Conservation (phyloP, 2,329 filamentous ascomycete species). For the Parastagonospora nodorum region DNA sequence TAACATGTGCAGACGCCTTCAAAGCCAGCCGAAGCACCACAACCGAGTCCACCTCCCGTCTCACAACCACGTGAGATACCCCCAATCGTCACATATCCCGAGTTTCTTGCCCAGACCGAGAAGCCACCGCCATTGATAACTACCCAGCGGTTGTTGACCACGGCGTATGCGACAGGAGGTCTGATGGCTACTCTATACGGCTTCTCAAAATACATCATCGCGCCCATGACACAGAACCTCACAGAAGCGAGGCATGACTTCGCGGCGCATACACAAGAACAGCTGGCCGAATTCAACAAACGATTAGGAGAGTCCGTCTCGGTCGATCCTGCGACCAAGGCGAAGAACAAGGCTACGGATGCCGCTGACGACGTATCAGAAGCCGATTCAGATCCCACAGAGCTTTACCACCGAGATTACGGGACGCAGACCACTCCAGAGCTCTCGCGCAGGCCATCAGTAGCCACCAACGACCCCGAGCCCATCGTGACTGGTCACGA, state of each 20-base stretch:
- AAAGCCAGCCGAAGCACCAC: conserved; percentile 13
- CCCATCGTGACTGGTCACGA: conserved; percentile 46
- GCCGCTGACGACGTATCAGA: conserved; percentile 52
- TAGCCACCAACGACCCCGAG: conserved; percentile 29
- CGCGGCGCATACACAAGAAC: conserved; percentile 55
- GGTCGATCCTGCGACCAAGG: conserved; percentile 57
- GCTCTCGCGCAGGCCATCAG: conserved; percentile 48
- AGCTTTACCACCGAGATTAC: conserved; percentile 81
- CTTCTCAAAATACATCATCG: conserved; percentile 69
- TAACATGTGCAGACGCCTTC: conserved; percentile 24
- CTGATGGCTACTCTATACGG: conserved; percentile 68
- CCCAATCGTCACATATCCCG: conserved; percentile 70
- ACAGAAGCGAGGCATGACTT: conserved; percentile 63
- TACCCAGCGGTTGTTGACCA: conserved; percentile 59
- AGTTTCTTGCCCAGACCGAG: conserved; percentile 64
- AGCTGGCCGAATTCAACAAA: conserved; percentile 61
- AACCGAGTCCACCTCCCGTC: conserved; percentile 12
- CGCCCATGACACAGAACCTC: conserved; percentile 62
- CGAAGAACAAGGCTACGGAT: conserved; percentile 27
- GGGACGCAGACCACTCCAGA: conserved; percentile 74
- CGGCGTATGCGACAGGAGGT: conserved; percentile 61
- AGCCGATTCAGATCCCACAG: conserved; percentile 67
- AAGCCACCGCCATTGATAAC: conserved; percentile 66
- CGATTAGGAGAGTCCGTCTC: conserved; percentile 66
- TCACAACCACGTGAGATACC: conserved; percentile 52